Conservation (phyloP, 2,329 filamentous ascomycete genomes). For the Nigrospora sphaerica region DNA sequence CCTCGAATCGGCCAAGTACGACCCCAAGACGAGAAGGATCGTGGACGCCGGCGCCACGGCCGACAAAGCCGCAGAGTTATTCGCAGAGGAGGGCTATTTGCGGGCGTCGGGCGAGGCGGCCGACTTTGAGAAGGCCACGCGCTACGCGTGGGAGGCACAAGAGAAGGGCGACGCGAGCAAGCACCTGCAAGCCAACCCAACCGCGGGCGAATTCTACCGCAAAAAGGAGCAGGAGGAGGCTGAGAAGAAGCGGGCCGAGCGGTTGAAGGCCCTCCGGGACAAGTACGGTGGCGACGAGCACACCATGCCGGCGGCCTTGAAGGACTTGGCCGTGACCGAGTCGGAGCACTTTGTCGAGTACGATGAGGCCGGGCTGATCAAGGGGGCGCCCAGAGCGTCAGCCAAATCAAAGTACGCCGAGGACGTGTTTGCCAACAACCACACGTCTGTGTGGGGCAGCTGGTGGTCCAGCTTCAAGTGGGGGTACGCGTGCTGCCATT, state of each 20-base stretch:
- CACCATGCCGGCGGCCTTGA: constrained; percentile 51
- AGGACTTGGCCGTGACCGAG: constrained; percentile 64
- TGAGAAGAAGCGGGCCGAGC: constrained; percentile 59
- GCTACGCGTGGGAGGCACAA: constrained; percentile 92
- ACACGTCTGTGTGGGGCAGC: constrained; percentile 88
- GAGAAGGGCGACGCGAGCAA: constrained; percentile 74
- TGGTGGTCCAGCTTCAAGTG: constrained; percentile 96
- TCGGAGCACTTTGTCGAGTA: constrained; percentile 91
- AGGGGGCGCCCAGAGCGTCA: constrained; percentile 70
- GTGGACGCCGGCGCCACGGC: constrained; percentile 75
- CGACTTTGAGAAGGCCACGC: constrained; percentile 84
- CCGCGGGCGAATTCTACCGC: constrained; percentile 76
- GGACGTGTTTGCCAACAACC: constrained; percentile 83
- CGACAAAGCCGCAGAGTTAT: constrained; percentile 73
- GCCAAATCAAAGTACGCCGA: constrained; percentile 90
- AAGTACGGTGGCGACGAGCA: constrained; percentile 72
- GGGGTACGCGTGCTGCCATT: constrained; percentile 95
- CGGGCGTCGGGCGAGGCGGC: constrained; percentile 82
- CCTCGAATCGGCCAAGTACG: constrained; percentile 93
- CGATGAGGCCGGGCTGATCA: constrained; percentile 82
- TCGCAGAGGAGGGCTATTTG: constrained; percentile 90
- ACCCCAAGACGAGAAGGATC: constrained; percentile 90
- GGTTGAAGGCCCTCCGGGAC: constrained; percentile 64
- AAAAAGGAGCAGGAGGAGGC: constrained; percentile 73
- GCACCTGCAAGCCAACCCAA: constrained; percentile 94